Evolutionary conservation across 257 asterid genomes (phyloP).

Genomic region (Mentha longifolia): DNA sequence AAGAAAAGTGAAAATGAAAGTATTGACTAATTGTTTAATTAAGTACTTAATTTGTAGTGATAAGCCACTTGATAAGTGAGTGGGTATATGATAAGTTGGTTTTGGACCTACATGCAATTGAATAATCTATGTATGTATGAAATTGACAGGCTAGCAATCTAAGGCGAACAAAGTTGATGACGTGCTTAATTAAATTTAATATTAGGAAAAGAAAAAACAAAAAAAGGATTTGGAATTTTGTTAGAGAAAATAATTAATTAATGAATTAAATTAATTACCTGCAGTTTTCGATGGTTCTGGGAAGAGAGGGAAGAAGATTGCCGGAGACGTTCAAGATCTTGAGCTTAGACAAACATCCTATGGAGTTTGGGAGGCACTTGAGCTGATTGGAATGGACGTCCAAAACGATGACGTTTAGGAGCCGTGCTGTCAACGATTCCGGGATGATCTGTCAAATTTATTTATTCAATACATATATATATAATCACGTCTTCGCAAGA

Average conservation of each 20-base stretch:
- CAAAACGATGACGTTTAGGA: slow-evolving; percentile 61
- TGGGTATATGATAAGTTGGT: slow-evolving; percentile 26
- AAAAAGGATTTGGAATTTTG: too few species aligned
- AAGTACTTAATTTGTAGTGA: slow-evolving; percentile 18
- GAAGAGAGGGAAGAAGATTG: slow-evolving; percentile 67
- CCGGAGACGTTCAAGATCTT: slow-evolving; percentile 77
- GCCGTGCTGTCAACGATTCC: slow-evolving; percentile 80
- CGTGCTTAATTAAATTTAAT: too few species aligned
- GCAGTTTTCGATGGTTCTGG: slow-evolving; percentile 82
- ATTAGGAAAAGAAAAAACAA: too few species aligned
- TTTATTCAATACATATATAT: too few species aligned
- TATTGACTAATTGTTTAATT: slow-evolving; percentile 34
- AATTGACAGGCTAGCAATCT: too few species aligned
- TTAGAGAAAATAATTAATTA: too few species aligned
- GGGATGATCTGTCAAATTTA: slow-evolving; percentile 65
- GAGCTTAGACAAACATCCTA: slow-evolving; percentile 85
- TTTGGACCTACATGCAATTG: not conserved
- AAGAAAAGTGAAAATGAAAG: slow-evolving; percentile 30
- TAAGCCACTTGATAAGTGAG: slow-evolving; percentile 39
- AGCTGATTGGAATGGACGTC: slow-evolving; percentile 90
- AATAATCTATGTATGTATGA: too few species aligned
- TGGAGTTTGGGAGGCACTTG: slow-evolving; percentile 76
- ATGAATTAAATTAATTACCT: too few species aligned
- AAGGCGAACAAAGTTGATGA: too few species aligned
- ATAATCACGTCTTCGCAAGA: too few species aligned